Percentiles rank a stretch among this genome's conserved stretches.
These are phyloP conservation scores for Cladosporium oxysporum DNA, from an alignment of 2,329 filamentous ascomycete species.

Conservation along the genomic window DNA sequence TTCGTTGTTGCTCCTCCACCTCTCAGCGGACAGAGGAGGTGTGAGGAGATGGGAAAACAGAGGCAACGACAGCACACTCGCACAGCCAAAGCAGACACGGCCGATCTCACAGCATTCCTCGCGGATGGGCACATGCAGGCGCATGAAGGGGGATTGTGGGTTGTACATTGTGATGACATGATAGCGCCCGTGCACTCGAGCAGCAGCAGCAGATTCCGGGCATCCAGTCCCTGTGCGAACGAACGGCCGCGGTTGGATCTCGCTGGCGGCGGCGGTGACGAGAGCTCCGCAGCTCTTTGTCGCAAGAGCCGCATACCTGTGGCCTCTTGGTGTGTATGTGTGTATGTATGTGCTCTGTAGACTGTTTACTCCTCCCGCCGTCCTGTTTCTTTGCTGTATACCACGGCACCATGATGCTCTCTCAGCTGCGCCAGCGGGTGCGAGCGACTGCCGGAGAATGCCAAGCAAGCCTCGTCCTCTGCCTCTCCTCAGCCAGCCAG, in stretches of 20 bases:
- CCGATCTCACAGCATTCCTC: background rate
- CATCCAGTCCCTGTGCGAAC: conserved; percentile 1
- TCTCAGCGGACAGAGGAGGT: background rate
- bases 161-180: conserved; percentile 15
- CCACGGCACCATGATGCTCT: background rate
- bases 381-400: background rate
- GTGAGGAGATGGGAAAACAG: background rate
- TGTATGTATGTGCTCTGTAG: background rate
- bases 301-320: background rate
- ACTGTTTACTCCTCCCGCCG: background rate
- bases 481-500: background rate
- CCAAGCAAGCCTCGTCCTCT: background rate
- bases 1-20: background rate
- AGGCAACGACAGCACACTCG: background rate
- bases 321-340: background rate
- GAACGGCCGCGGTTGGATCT: conserved; percentile 4
- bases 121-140: background rate
- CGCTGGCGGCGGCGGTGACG: conserved; percentile 3
- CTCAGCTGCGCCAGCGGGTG: background rate
- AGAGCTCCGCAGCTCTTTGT: conserved; percentile 13
- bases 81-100: background rate
- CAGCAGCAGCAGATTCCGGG: conserved; percentile 4
- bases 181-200: conserved; percentile 2
- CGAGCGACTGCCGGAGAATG: background rate
- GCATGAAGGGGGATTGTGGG: background rate